Evolutionary conservation across 441 rosid species (phyloP).

Genomic region (Cnidoscolus chayamansa): DNA sequence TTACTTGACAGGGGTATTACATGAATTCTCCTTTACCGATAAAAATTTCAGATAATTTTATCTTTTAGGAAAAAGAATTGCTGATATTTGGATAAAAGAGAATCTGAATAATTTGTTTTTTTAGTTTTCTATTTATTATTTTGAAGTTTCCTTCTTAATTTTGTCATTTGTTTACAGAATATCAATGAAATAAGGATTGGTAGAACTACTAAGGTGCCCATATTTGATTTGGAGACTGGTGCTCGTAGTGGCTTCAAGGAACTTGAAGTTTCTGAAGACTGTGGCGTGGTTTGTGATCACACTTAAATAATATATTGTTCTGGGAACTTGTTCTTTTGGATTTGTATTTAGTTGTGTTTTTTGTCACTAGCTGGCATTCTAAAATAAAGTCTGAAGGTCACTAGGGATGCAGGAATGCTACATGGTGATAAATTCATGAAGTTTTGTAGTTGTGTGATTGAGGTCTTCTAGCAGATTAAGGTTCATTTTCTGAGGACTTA

Average conservation of each 20-base stretch:
- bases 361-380: conserved; percentile 1
- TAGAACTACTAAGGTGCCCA: conserved; percentile 73
- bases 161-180: conserved; percentile 52
- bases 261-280: conserved; percentile 90
- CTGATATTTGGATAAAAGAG: neutral
- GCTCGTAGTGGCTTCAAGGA: conserved; percentile 85
- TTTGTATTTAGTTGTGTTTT: neutral
- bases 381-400: neutral
- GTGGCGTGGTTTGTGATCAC: conserved; percentile 72
- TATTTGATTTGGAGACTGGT: conserved; percentile 88
- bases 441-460: neutral
- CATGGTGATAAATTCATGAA: neutral
- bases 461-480: neutral
- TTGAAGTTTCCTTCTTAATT: conserved; percentile 5
- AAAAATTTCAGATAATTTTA: no score
- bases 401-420: neutral
- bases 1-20: neutral
- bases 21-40: neutral
- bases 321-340: conserved; percentile 8
- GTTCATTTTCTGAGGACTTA: neutral
- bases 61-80: neutral
- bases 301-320: conserved; percentile 14
- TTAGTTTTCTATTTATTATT: no score
- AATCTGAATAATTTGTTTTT: neutral
- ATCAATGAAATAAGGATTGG: conserved; percentile 65